These are phyloP conservation scores for Coriolopsis trogii DNA, from an alignment of 1,284 basidiomycete genomes.

Conservation along the genomic window DNA sequence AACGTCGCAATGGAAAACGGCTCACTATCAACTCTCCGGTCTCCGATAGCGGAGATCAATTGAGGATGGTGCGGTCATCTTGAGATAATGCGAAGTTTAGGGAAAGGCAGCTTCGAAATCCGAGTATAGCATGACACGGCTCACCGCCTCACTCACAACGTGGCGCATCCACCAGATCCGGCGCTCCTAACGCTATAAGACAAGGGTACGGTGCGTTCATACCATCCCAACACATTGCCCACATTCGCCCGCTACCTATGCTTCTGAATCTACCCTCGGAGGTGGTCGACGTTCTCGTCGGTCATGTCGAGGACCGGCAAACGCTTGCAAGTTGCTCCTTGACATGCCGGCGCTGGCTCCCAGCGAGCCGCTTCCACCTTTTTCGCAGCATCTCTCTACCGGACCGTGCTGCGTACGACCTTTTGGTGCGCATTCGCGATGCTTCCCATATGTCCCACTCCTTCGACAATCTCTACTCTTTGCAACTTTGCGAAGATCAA, in stretches of 20 bases:
- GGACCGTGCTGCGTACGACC: slow-evolving; percentile 13
- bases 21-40: not conserved
- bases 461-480: slow-evolving; percentile 12
- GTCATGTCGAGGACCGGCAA: slow-evolving; percentile 11
- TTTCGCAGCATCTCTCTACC: slow-evolving; percentile 12
- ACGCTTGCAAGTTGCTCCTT: slow-evolving; percentile 21
- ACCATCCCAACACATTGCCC: not conserved
- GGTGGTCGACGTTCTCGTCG: slow-evolving; percentile 10
- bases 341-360: slow-evolving; percentile 15
- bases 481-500: slow-evolving; percentile 18
- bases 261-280: slow-evolving; percentile 4
- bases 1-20: not conserved
- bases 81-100: not conserved
- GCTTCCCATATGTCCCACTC: slow-evolving; percentile 5
- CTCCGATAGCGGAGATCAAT: not conserved
- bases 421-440: slow-evolving; percentile 7
- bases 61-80: too few species aligned
- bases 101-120: slow-evolving; percentile 9
- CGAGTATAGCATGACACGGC: slow-evolving; percentile 4
- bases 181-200: slow-evolving; percentile 5
- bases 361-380: slow-evolving; percentile 19
- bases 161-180: not conserved
- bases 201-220: not conserved
- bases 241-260: not conserved
- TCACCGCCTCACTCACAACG: slow-evolving; percentile 8